Evolutionary conservation across 73 alveolate genomes (phyloP).

Genomic region (Diophrys sp.): DNA sequence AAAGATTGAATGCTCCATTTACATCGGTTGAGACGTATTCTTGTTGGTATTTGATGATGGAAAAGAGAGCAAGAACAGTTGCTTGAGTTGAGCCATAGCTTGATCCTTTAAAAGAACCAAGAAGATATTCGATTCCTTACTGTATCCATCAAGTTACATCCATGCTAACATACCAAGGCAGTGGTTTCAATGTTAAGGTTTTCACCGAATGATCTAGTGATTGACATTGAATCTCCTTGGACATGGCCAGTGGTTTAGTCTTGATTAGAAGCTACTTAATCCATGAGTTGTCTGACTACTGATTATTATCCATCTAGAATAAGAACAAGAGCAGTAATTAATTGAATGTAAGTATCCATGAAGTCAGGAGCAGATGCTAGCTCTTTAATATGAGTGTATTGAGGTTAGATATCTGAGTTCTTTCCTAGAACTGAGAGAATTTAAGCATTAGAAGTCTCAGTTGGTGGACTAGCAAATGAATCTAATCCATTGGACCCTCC

Average conservation of each 20-base stretch:
- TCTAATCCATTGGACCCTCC: slow-evolving; percentile 25
- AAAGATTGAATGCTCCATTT: slow-evolving; percentile 24
- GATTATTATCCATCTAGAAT: slow-evolving; percentile 5
- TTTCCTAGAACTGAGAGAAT: slow-evolving; percentile 45
- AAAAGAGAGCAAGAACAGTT: slow-evolving; percentile 49
- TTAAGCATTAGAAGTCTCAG: slow-evolving; percentile 45
- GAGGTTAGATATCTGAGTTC: too few species aligned
- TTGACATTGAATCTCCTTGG: slow-evolving; percentile 16
- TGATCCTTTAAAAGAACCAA: slow-evolving; percentile 30
- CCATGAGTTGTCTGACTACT: slow-evolving; percentile 11
- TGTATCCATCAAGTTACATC: slow-evolving; percentile 36
- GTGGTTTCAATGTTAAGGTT: slow-evolving; percentile 48
- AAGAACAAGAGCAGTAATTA: slow-evolving; percentile 30
- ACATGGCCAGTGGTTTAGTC: slow-evolving; percentile 45
- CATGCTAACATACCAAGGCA: slow-evolving; percentile 34
- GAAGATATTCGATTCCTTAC: slow-evolving; percentile 33
- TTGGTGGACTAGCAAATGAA: slow-evolving; percentile 55
- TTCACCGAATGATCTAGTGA: slow-evolving; percentile 47
- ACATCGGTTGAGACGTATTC: slow-evolving; percentile 32
- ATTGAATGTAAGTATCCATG: slow-evolving; percentile 34
- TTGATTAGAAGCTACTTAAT: slow-evolving; percentile 15
- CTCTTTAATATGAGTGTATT: too few species aligned
- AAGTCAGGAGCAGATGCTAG: too few species aligned
- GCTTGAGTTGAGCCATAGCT: slow-evolving; percentile 59
- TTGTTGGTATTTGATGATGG: slow-evolving; percentile 15